Percentiles rank a stretch among this genome's conserved stretches.
Evolutionary conservation across 1,284 basidiomycete species (phyloP).

Genomic region (Neonothopanus nambi): DNA sequence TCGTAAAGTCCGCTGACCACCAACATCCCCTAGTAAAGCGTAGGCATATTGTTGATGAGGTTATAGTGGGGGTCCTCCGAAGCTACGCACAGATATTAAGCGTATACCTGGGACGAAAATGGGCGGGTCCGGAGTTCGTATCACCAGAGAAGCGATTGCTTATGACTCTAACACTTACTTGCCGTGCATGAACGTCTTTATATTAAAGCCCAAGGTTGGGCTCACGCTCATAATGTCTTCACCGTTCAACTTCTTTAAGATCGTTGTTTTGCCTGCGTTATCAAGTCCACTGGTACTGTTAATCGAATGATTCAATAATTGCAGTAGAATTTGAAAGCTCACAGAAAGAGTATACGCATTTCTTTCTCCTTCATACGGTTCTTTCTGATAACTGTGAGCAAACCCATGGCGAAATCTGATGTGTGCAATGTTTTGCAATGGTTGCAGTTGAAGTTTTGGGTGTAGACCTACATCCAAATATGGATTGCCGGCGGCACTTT

Average conservation of each 20-base stretch:
- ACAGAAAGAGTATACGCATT: conserved; percentile 96
- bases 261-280: conserved; percentile 99
- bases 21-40: conserved; percentile 84
- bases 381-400: conserved; percentile 97
- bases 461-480: too few species aligned
- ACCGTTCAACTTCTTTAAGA: conserved; percentile 90
- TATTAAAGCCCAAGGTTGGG: conserved; percentile 98
- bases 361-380: conserved; percentile 94
- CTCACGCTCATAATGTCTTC: conserved; percentile 88
- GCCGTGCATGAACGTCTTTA: conserved; percentile 91
- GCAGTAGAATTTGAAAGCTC: conserved; percentile 27
- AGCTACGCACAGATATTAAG: conserved; percentile 83
- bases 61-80: conserved; percentile 17
- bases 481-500: too few species aligned
- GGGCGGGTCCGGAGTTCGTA: conserved; percentile 4
- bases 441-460: too few species aligned
- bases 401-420: conserved; percentile 61
- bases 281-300: conserved; percentile 80
- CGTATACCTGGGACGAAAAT: conserved; percentile 65
- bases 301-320: background rate
- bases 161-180: conserved; percentile 55
- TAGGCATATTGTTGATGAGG: conserved; percentile 6
- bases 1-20: conserved; percentile 91
- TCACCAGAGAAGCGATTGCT: conserved; percentile 20
- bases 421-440: too few species aligned